Conservation (phyloP, 2,329 filamentous ascomycete species). For the Fusarium sp. region DNA sequence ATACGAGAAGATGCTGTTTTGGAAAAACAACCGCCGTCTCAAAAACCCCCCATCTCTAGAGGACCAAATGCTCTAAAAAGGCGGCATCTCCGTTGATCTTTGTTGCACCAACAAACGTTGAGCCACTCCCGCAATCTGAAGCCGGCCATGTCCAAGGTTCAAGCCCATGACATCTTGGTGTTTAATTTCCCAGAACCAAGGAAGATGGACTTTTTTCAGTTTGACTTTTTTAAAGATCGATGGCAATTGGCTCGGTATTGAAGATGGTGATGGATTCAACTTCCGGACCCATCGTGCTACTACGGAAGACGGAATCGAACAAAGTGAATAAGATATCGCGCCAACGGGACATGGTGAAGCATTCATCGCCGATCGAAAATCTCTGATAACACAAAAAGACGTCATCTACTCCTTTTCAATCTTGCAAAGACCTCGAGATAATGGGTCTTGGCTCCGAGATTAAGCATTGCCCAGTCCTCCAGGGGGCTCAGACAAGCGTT, state of each 20-base stretch:
- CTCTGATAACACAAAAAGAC: neutral
- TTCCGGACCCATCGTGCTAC: neutral
- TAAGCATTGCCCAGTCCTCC: slow-evolving; percentile 6
- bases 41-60: neutral
- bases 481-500: neutral
- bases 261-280: neutral
- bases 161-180: neutral
- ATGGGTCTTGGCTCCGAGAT: slow-evolving; percentile 1
- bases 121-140: slow-evolving; percentile 8
- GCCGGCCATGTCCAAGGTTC: neutral
- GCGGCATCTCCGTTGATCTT: slow-evolving; percentile 6
- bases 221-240: neutral
- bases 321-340: neutral
- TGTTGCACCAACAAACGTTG: neutral
- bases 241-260: neutral
- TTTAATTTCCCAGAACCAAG: slow-evolving; percentile 3
- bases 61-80: neutral
- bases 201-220: neutral
- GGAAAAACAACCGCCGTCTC: slow-evolving; percentile 62
- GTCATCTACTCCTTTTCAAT: neutral
- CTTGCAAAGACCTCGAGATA: neutral
- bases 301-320: neutral
- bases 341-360: neutral
- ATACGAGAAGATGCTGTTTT: slow-evolving; percentile 49
- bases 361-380: slow-evolving; percentile 1